These are phyloP conservation scores for Podospora australis DNA, from an alignment of 495 filamentous ascomycete genomes.

Conservation along the genomic window DNA sequence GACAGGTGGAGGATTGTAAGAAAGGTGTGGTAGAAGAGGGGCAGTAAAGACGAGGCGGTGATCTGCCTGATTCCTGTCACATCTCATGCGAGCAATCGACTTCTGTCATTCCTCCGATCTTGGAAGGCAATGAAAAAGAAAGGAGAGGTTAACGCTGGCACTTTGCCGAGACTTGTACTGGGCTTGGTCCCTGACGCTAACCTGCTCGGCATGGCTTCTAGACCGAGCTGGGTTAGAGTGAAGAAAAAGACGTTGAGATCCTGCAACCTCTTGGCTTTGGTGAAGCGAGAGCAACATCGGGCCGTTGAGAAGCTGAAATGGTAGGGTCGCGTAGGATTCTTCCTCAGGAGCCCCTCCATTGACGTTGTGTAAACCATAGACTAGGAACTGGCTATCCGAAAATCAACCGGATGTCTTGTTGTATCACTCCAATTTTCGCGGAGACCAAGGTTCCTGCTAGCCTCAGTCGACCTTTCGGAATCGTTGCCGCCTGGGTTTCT, in stretches of 20 bases:
- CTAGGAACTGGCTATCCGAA: too few species aligned
- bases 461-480: slow-evolving; percentile 1
- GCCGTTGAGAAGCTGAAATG: background rate
- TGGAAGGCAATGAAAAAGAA: background rate
- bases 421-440: too few species aligned
- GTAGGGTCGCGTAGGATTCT: slow-evolving; percentile 2
- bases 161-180: background rate
- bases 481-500: background rate
- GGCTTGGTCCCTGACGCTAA: background rate
- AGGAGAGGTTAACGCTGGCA: background rate
- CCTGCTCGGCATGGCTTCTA: slow-evolving; percentile 1
- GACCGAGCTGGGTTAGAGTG: background rate
- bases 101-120: slow-evolving; percentile 1
- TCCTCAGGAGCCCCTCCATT: background rate
- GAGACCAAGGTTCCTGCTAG: too few species aligned
- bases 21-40: background rate
- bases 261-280: background rate
- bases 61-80: slow-evolving; percentile 18
- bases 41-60: slow-evolving; percentile 5
- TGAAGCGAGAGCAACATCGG: background rate
- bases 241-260: background rate
- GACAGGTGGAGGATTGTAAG: slow-evolving; percentile 14
- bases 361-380: background rate
- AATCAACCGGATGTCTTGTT: too few species aligned
- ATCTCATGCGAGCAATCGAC: slow-evolving; percentile 4